Evolutionary conservation across 495 filamentous ascomycete genomes (phyloP).

Genomic region (Tuber brumale): DNA sequence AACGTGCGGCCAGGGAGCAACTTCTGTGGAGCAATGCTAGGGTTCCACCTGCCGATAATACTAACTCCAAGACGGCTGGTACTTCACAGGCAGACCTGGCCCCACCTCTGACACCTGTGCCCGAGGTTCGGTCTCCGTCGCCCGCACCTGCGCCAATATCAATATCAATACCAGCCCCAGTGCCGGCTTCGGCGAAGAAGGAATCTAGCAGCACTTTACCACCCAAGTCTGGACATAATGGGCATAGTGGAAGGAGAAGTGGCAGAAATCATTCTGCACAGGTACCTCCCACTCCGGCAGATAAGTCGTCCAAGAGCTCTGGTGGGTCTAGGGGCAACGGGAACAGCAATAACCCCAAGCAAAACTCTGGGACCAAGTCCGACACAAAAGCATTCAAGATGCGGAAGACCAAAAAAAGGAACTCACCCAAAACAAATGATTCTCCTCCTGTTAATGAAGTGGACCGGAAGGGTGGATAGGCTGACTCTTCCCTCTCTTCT

Average conservation of each 20-base stretch:
- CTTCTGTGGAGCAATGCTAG: conserved; percentile 37
- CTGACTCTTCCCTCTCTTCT: conserved; percentile 13
- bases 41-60: conserved; percentile 18
- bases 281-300: background rate
- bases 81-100: conserved; percentile 35
- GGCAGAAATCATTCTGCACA: conserved; percentile 1
- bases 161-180: background rate
- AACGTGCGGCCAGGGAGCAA: conserved; percentile 32
- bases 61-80: conserved; percentile 23
- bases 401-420: conserved; percentile 5
- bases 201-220: conserved; percentile 4
- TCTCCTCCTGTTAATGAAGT: conserved; percentile 17
- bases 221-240: background rate
- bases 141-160: background rate
- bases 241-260: background rate
- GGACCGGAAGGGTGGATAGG: conserved; percentile 31
- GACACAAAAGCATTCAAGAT: background rate
- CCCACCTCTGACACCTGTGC: conserved; percentile 20
- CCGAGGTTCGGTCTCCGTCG: conserved; percentile 19
- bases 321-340: conserved; percentile 1
- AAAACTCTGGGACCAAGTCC: background rate
- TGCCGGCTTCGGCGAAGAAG: background rate
- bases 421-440: conserved; percentile 13
- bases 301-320: background rate
- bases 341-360: background rate